Evolutionary conservation across 2,329 filamentous ascomycete species (phyloP), one percentile per base, ranked within the genome.

Genomic region (Lachnellula arida): DNA sequence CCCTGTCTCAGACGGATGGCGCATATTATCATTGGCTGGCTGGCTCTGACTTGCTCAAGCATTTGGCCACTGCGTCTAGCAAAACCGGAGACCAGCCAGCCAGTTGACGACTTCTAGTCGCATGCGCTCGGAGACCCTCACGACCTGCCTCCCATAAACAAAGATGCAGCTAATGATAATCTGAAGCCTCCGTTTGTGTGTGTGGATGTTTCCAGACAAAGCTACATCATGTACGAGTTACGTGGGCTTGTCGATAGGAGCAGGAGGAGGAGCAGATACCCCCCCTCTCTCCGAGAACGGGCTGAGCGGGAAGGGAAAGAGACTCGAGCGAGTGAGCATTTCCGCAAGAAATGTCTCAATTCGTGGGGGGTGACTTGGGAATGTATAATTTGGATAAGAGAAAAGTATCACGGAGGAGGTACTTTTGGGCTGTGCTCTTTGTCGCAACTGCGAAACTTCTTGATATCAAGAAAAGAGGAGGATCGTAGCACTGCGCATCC

Each of bases 21-120:
- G 66, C 60, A 66, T 63, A 54, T 50, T 44, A 58, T 63, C 57
- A 69, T 67, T 68, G 67, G 65, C 55, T 61, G 58, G 65, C 56
- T 61, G 58, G 54, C 43, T 55, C 52, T 54, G 53, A 57, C 59
- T 58, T 60, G 58, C 59, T 66, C 64, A 64, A 65, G 66, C 63
- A 66, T 63, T 66, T 63, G 63, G 61, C 66, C 62, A 61, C 61
- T 65, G 62, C 58, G 40, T 61, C 57, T 59, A 51, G 56, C 60
- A 58, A 59, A 52, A 60, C 58, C 54, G 43, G 23, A 48, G 50
- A 55, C 49, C 50, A 34, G 46, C 49, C 50, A 34, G 46, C 56
- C 15, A 25, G n/a, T 49, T 44, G 57, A 48, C 49, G 32, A 52
- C 49, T 59, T 54, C 51, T 46, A 62, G 53, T 62, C 58, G 59